Percentiles rank a stretch among this genome's conserved stretches.
Evolutionary conservation across 345 rosid genomes (phyloP).

Genomic region (Stellera chamaejasme): DNA sequence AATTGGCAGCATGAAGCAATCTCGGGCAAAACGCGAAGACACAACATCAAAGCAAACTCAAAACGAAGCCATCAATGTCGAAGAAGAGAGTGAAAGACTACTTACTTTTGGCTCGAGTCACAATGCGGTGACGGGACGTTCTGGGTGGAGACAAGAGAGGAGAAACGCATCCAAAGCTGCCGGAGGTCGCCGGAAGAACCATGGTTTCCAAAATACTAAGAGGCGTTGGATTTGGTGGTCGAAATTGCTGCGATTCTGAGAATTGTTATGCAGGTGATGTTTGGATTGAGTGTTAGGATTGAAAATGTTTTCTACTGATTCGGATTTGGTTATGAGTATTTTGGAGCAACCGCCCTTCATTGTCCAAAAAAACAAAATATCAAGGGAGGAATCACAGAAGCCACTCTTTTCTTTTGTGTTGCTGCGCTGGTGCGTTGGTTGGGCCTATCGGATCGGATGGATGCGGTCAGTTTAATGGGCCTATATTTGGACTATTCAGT

Average conservation of each 20-base stretch:
- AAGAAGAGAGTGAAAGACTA: neutral
- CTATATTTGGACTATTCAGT: no score
- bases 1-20: neutral
- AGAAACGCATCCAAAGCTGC: constrained; percentile 34
- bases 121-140: constrained; percentile 28
- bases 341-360: constrained; percentile 7
- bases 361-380: constrained; percentile 4
- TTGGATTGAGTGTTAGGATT: constrained; percentile 8
- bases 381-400: neutral
- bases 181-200: constrained; percentile 44
- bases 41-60: constrained; percentile 3
- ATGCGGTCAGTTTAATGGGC: no score
- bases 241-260: neutral
- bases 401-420: constrained; percentile 1
- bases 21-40: neutral
- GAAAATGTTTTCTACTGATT: neutral
- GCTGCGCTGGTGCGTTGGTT: neutral
- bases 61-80: neutral
- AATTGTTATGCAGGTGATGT: neutral
- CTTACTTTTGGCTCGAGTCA: constrained; percentile 41
- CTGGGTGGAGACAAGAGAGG: constrained; percentile 28
- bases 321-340: neutral
- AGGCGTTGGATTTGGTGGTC: neutral
- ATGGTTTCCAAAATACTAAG: constrained; percentile 15
- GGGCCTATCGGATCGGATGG: neutral